Conservation (phyloP, 2,329 filamentous ascomycete genomes). For the Cercospora sp. region DNA sequence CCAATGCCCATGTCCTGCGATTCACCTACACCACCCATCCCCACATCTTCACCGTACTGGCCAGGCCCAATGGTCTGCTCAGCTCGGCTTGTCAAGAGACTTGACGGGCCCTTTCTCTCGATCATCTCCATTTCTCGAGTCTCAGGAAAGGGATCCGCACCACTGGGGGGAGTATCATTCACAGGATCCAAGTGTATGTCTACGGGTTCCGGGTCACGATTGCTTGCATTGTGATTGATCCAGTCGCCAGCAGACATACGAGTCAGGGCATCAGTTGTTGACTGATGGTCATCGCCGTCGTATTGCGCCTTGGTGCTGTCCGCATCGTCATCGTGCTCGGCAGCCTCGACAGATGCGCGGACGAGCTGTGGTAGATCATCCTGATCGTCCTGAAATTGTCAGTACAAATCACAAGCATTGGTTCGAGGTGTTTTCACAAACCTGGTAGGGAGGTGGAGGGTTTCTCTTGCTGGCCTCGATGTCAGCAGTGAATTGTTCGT, state of each 20-base stretch:
- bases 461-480: conserved; percentile 15
- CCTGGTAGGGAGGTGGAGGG: conserved; percentile 9
- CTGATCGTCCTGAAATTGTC: not conserved
- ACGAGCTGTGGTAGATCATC: not conserved
- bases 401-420: not conserved
- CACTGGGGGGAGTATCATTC: not conserved
- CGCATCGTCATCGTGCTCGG: conserved; percentile 14
- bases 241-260: not conserved
- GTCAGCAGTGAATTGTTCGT: not conserved
- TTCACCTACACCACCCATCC: conserved; percentile 21
- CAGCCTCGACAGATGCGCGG: conserved; percentile 7
- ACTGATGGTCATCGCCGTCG: conserved; percentile 9
- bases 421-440: not conserved
- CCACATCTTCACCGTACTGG: conserved; percentile 3
- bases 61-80: not conserved
- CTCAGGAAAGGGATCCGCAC: not conserved
- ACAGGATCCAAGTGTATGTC: conserved; percentile 9
- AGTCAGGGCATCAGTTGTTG: conserved; percentile 1
- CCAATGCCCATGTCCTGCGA: conserved; percentile 21
- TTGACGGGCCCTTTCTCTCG: conserved; percentile 23
- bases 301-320: conserved; percentile 17
- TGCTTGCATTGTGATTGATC: not conserved
- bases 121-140: conserved; percentile 31
- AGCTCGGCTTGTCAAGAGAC: conserved; percentile 4
- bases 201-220: conserved; percentile 15